Percentiles rank a stretch among this genome's conserved stretches.
Evolutionary conservation across 768 basidiomycete genomes (phyloP).

Genomic region (Xanthoconium stramineum): DNA sequence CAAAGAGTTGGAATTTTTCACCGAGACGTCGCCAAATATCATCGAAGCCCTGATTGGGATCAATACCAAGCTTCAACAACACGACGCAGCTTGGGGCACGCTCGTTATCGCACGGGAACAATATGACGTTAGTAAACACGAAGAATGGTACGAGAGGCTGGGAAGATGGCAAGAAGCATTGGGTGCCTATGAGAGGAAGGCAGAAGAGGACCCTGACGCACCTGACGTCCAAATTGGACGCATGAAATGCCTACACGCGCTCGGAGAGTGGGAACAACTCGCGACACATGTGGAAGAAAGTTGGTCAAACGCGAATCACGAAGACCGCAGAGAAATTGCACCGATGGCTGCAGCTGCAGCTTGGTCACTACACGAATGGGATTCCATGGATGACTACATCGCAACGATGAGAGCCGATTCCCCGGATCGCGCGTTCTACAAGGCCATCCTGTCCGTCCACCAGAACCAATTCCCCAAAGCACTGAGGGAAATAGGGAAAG

Average conservation of each 20-base stretch:
- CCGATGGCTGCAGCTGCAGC: constrained; percentile 97
- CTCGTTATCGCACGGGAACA: constrained; percentile 86
- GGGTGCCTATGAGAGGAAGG: constrained; percentile 77
- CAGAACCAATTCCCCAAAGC: constrained; percentile 96
- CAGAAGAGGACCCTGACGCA: constrained; percentile 67
- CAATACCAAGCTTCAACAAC: constrained; percentile 94
- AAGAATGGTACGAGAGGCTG: constrained; percentile 97
- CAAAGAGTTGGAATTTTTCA: constrained; percentile 96
- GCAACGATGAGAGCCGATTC: constrained; percentile 90
- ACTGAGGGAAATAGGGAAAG: constrained; percentile 83
- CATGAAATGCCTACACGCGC: constrained; percentile 94
- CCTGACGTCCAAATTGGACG: constrained; percentile 81
- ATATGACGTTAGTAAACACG: constrained; percentile 88
- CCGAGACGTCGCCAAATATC: constrained; percentile 84
- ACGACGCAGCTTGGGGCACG: constrained; percentile 97
- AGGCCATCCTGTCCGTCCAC: constrained; percentile 93
- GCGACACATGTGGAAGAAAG: constrained; percentile 81
- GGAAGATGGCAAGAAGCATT: constrained; percentile 96
- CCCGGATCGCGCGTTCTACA: constrained; percentile 92
- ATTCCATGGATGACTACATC: constrained; percentile 97
- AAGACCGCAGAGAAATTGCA: constrained; percentile 87
- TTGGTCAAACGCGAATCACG: constrained; percentile 80
- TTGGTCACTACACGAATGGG: constrained; percentile 97
- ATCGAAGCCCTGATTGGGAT: constrained; percentile 95
- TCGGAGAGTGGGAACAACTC: constrained; percentile 96